A percentile compares a stretch with the other conserved stretches of the same genome.
Conservation (phyloP, 2,329 filamentous ascomycete species). For the Aureobasidium sp. region DNA sequence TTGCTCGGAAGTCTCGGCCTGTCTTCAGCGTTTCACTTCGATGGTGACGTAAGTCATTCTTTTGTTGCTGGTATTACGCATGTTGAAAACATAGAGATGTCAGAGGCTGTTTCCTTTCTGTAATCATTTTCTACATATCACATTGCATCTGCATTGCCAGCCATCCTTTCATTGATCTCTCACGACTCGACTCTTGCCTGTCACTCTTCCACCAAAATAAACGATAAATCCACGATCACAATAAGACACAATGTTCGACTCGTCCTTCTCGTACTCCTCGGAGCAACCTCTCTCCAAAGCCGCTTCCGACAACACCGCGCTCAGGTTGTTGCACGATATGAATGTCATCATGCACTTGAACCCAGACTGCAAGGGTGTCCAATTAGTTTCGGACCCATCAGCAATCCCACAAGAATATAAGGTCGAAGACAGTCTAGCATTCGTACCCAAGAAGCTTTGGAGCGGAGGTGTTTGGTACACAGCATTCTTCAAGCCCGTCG, state of each 20-base stretch:
- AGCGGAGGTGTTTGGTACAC: constrained; percentile 27
- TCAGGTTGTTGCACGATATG: constrained; percentile 29
- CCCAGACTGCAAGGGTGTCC: constrained; percentile 26
- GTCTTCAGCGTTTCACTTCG: neutral
- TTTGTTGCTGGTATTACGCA: neutral
- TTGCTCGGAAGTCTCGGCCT: constrained; percentile 1
- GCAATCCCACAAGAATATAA: constrained; percentile 21
- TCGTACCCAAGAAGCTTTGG: constrained; percentile 30
- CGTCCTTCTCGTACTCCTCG: constrained; percentile 26
- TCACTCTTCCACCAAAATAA: neutral
- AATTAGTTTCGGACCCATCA: constrained; percentile 14
- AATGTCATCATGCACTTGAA: constrained; percentile 26
- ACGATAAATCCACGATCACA: neutral
- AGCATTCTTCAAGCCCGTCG: constrained; percentile 24
- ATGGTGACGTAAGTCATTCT: constrained; percentile 9
- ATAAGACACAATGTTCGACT: constrained; percentile 25
- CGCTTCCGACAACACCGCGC: constrained; percentile 21
- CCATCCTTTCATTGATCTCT: neutral
- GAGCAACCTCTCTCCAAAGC: constrained; percentile 23
- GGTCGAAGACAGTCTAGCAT: constrained; percentile 30
- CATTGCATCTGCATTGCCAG: neutral
- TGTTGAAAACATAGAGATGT: neutral
- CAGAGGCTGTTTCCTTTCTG: neutral
- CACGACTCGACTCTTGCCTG: neutral
- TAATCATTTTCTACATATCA: neutral